phyloP scores from a whole-genome alignment of 257 asterid species.

The Nicotiana knightiana region DNA sequence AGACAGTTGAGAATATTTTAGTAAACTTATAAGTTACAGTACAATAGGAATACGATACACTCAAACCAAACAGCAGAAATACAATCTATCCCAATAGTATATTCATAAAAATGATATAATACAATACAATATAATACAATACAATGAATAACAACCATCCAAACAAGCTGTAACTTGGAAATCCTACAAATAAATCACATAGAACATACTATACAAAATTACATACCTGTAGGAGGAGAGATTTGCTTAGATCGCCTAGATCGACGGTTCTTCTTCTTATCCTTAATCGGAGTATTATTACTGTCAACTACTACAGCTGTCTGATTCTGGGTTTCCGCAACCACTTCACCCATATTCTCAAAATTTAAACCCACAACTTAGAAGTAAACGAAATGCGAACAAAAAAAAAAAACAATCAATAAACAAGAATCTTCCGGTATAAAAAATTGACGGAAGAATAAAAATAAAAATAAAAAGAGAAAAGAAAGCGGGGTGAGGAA shows the following conservation, averaged over 20 bases:
- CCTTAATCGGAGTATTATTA: slow-evolving; percentile 3
- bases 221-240: slow-evolving; percentile 24
- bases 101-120: no score
- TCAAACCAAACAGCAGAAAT: no score
- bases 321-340: slow-evolving; percentile 17
- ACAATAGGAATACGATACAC: no score
- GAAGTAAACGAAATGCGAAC: background rate
- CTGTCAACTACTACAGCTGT: slow-evolving; percentile 3
- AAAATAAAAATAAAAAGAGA: background rate
- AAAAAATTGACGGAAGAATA: slow-evolving; percentile 22
- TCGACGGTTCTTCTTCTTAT: slow-evolving; percentile 48
- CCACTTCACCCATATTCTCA: slow-evolving; percentile 18
- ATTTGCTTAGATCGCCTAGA: slow-evolving; percentile 42
- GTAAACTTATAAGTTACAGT: no score
- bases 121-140: no score
- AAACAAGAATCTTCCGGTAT: slow-evolving; percentile 26
- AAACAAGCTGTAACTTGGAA: background rate
- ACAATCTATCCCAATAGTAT: no score
- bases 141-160: no score
- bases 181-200: background rate
- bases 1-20: no score
- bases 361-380: background rate
- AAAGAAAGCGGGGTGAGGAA: background rate
- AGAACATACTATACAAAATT: background rate
- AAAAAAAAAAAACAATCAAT: background rate